Evolutionary conservation across 305 asterid species (phyloP).

Genomic region (Petunia hybrid): DNA sequence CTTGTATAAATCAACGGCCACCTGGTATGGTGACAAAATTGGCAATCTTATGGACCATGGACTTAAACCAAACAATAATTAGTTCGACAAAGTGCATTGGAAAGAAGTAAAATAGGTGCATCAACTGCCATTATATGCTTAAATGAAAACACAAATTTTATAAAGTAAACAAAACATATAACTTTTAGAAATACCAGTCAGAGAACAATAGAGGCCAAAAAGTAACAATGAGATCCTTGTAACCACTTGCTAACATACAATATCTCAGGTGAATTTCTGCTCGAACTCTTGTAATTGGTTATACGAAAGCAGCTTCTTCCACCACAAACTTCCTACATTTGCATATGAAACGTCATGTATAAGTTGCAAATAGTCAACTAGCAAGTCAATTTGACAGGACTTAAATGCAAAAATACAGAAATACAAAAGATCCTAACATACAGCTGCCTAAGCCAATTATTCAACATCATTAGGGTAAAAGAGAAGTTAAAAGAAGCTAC

Average conservation of each 20-base stretch:
- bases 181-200: neutral
- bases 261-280: slow-evolving; percentile 70
- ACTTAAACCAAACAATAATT: neutral
- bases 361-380: slow-evolving; percentile 17
- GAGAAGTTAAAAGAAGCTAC: neutral
- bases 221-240: slow-evolving; percentile 36
- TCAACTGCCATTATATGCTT: neutral
- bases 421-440: slow-evolving; percentile 17
- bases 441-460: neutral
- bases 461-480: slow-evolving; percentile 17
- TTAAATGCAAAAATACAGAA: neutral
- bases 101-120: slow-evolving; percentile 12
- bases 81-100: neutral
- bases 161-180: neutral
- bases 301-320: slow-evolving; percentile 82
- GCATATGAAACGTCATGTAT: slow-evolving; percentile 35
- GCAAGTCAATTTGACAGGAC: neutral
- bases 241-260: slow-evolving; percentile 54
- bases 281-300: slow-evolving; percentile 64
- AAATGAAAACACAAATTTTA: slow-evolving; percentile 7
- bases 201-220: neutral
- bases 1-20: slow-evolving; percentile 17
- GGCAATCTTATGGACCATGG: slow-evolving; percentile 23
- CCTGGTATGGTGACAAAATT: slow-evolving; percentile 18
- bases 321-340: slow-evolving; percentile 71